Evolutionary conservation across 2,329 filamentous ascomycete genomes (phyloP), one percentile per base, ranked within the genome.

Genomic region (Clarireedia paspali): DNA sequence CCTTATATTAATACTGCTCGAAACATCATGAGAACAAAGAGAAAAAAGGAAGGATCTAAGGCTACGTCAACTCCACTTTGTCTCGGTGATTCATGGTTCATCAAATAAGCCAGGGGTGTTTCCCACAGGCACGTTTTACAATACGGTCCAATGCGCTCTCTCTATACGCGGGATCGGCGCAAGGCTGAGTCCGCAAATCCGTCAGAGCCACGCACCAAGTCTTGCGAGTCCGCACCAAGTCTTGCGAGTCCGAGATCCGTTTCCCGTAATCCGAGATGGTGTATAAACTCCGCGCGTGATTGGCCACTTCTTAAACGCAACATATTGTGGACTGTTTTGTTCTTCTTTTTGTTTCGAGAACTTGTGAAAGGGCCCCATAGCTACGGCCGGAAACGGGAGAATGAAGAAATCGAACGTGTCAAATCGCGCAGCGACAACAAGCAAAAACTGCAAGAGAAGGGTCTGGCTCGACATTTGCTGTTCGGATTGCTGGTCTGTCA

Each of bases 141-240:
- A 1, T 34, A 34, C 30, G 30, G 7, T 12, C 30, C 30, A 34
- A 34, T 34, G 9, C 30, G 10, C 30, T 49, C 38, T 17, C 38
- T 20, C 36, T 50, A 38, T 50, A 44, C 44, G 36, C 20, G 10
- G 39, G 47, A 45, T 50, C 47, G 47, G 53, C 10, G 27, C 47
- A 55, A 50, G 53, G 47, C 39, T 55, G 39, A 45, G 23, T 50
- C 53, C 53, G 39, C 10, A 30, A 38, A n/a, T 45, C 52, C 44
- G 12, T 34, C 17, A 27, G 10, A 23, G 30, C 23, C 42, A 45
- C 23, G 20, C 20, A 20, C 20, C 20, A 20, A 20, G 20, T 20
- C 20, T 20, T 44, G n/a, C n/a, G 40, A 44, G 40, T 44, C 40
- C 40, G 40, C n/a, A n/a, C n/a, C 20, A 20, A 20, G 20, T 20